phyloP scores from a whole-genome alignment of 148 eudicot genomes.

The Persicaria maculosa region DNA sequence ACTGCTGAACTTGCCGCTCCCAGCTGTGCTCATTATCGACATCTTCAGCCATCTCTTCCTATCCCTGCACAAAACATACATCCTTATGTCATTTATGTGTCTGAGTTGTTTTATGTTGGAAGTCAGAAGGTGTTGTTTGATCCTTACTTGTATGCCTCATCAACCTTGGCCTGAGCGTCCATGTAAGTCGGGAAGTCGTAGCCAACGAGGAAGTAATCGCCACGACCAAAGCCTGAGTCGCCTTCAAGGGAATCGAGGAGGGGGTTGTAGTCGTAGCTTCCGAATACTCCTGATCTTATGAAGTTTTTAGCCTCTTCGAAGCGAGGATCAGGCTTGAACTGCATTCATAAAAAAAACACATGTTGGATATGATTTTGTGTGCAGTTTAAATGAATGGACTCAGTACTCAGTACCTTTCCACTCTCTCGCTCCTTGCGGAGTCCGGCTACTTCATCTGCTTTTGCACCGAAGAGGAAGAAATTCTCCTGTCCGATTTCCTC shows the following conservation, averaged over 20 bases:
- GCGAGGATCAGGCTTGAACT: conserved; percentile 96
- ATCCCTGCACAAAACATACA: conserved; percentile 42
- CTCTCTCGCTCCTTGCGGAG: conserved; percentile 89
- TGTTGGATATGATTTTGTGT: not conserved
- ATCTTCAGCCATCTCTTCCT: conserved; percentile 84
- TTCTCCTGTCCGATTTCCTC: conserved; percentile 91
- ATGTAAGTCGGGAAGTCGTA: conserved; percentile 88
- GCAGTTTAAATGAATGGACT: not conserved
- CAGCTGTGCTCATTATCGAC: conserved; percentile 93
- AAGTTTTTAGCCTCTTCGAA: conserved; percentile 89
- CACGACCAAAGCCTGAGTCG: conserved; percentile 81
- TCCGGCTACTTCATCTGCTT: conserved; percentile 84
- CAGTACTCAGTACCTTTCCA: conserved; percentile 51
- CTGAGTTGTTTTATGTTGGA: not conserved
- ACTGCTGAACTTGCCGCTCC: conserved; percentile 96
- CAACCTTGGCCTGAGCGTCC: conserved; percentile 88
- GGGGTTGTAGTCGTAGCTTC: conserved; percentile 91
- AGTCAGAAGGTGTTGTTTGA: not conserved
- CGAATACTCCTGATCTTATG: conserved; percentile 90
- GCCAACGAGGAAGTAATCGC: conserved; percentile 94
- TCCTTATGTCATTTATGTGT: not conserved
- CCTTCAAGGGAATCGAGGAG: conserved; percentile 96
- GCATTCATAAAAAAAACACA: not conserved
- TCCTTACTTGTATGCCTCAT: conserved; percentile 94
- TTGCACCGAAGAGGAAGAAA: conserved; percentile 96